A percentile compares a stretch with the other conserved stretches of the same genome.
phyloP scores from a whole-genome alignment of 768 basidiomycete species.

The Lentinula detonsa region DNA sequence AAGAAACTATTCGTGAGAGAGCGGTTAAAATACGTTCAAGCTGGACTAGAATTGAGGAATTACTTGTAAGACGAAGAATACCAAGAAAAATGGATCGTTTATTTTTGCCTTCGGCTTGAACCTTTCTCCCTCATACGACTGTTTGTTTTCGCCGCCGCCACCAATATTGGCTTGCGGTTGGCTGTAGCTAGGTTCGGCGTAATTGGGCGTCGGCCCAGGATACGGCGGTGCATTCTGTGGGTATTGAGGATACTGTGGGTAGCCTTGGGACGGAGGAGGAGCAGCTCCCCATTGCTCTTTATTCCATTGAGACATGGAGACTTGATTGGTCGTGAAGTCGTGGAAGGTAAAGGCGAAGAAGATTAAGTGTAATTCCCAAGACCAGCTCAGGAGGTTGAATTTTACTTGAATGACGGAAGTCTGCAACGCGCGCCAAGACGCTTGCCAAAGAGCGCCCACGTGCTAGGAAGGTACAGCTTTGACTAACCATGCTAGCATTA shows the following conservation, averaged over 20 bases:
- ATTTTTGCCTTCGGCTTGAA: constrained; percentile 64
- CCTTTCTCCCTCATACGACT: constrained; percentile 54
- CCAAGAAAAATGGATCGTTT: constrained; percentile 67
- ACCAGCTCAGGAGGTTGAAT: constrained; percentile 1
- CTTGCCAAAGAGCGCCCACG: neutral
- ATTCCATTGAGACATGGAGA: constrained; percentile 13
- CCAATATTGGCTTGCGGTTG: constrained; percentile 17
- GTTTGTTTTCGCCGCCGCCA: constrained; percentile 17
- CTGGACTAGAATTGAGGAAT: neutral
- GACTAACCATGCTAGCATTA: too few relatives aligned
- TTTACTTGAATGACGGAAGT: neutral
- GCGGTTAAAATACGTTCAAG: too few relatives aligned
- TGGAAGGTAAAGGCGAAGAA: neutral
- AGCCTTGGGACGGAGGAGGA: neutral
- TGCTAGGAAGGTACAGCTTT: neutral
- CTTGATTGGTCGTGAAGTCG: neutral
- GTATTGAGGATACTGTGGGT: neutral
- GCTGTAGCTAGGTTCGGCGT: constrained; percentile 15
- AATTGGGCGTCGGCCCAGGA: constrained; percentile 15
- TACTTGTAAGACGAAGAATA: constrained; percentile 71
- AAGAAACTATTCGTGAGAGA: constrained; percentile 36
- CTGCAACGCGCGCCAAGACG: neutral
- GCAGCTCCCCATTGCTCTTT: constrained; percentile 14
- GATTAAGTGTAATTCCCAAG: neutral
- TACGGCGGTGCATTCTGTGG: constrained; percentile 3